A percentile compares a stretch with the other conserved stretches of the same genome.
phyloP scores from a whole-genome alignment of 2,329 filamentous ascomycete species.

The Alternaria arborescens region DNA sequence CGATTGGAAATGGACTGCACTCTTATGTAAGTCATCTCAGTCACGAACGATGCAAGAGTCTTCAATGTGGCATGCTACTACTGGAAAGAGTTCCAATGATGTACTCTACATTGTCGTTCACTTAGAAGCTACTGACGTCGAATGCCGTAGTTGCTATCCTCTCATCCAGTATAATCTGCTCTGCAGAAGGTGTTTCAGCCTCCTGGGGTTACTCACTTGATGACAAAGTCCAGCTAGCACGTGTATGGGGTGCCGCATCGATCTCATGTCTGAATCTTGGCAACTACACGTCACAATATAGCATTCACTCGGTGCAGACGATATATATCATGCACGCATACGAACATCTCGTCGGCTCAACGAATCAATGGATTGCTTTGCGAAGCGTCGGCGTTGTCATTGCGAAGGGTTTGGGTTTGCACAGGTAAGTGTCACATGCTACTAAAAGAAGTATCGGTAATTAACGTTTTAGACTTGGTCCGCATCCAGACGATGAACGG shows the following conservation, averaged over 20 bases:
- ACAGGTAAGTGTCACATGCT: constrained; percentile 33
- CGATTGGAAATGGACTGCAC: constrained; percentile 53
- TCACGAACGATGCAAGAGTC: not conserved
- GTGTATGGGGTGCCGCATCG: constrained; percentile 58
- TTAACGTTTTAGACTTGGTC: constrained; percentile 24
- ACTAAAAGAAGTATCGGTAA: not conserved
- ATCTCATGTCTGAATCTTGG: constrained; percentile 57
- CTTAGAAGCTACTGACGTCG: constrained; percentile 23
- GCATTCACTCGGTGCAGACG: constrained; percentile 54
- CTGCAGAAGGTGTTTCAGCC: constrained; percentile 44
- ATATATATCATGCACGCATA: constrained; percentile 60
- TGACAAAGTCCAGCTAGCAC: constrained; percentile 54
- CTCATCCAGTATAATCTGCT: constrained; percentile 55
- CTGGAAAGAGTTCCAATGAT: not conserved
- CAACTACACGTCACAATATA: constrained; percentile 54
- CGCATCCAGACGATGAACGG: constrained; percentile 39
- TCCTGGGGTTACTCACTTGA: constrained; percentile 56
- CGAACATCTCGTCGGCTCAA: constrained; percentile 60
- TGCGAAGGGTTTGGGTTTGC: constrained; percentile 58
- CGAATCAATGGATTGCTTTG: constrained; percentile 58
- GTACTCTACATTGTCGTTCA: not conserved
- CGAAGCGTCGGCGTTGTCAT: constrained; percentile 58
- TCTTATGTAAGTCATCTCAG: constrained; percentile 36
- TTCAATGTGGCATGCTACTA: not conserved
- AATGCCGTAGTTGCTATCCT: constrained; percentile 49